phyloP scores from a whole-genome alignment of 2,329 filamentous ascomycete species.

The Penicillium glabrum region DNA sequence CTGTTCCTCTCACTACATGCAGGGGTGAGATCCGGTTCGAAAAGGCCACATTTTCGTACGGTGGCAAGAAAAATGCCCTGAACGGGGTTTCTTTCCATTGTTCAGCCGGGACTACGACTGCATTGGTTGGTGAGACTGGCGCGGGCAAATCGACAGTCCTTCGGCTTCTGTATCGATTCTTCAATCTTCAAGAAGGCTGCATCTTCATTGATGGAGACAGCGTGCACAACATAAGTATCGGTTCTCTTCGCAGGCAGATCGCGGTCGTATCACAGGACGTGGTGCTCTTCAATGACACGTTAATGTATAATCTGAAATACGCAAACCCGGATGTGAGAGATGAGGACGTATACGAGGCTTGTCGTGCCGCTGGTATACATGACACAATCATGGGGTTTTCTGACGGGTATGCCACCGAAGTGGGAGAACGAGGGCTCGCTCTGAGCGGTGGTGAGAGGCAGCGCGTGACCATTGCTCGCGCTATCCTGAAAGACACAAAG shows the following conservation, averaged over 20 bases:
- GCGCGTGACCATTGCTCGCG: slow-evolving; percentile 45
- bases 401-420: slow-evolving; percentile 36
- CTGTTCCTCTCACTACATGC: too few species aligned
- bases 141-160: slow-evolving; percentile 56
- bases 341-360: slow-evolving; percentile 25
- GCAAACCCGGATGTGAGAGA: slow-evolving; percentile 42
- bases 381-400: slow-evolving; percentile 38
- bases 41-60: too few species aligned
- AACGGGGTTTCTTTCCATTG: too few species aligned
- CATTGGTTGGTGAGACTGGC: slow-evolving; percentile 57
- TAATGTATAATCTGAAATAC: slow-evolving; percentile 65
- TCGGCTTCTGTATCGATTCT: slow-evolving; percentile 55
- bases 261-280: slow-evolving; percentile 66
- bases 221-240: slow-evolving; percentile 58
- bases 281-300: slow-evolving; percentile 62
- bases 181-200: slow-evolving; percentile 50
- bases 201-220: slow-evolving; percentile 56
- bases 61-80: too few species aligned
- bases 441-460: slow-evolving; percentile 46
- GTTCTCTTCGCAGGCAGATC: slow-evolving; percentile 57
- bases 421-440: slow-evolving; percentile 34
- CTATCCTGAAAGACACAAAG: slow-evolving; percentile 40
- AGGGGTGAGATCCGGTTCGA: too few species aligned
- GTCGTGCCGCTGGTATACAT: slow-evolving; percentile 23
- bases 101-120: slow-evolving; percentile 39